A percentile compares a stretch with the other conserved stretches of the same genome.
phyloP scores from a whole-genome alignment of 176 grass and related monocot species.

The Bonia amplexicaulis region DNA sequence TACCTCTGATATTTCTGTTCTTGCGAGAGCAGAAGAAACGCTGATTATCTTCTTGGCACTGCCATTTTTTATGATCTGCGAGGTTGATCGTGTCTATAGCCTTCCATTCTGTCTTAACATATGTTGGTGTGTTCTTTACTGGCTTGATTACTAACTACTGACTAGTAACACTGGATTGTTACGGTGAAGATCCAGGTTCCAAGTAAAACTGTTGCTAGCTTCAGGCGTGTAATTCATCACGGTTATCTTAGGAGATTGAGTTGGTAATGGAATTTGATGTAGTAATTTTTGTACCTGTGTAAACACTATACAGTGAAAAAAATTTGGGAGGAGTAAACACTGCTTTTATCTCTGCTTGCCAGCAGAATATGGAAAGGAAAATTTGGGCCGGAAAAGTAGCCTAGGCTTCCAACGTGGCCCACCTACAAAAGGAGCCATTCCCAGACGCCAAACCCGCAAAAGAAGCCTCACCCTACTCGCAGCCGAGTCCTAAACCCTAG shows the following conservation, averaged over 20 bases:
- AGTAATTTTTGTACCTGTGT: too few species aligned
- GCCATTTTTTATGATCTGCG: background rate
- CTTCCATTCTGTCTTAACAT: background rate
- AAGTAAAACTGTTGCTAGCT: background rate
- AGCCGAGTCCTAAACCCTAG: conserved; percentile 15
- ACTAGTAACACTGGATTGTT: background rate
- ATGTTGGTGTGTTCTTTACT: background rate
- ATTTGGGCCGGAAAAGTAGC: background rate
- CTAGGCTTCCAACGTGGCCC: background rate
- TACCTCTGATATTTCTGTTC: background rate
- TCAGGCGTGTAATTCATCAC: background rate
- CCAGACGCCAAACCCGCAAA: background rate
- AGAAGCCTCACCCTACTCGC: background rate
- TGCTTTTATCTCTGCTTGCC: background rate
- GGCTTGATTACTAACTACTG: background rate
- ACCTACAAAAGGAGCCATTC: background rate
- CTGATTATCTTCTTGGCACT: background rate
- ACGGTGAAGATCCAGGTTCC: background rate
- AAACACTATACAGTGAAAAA: too few species aligned
- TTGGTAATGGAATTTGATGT: background rate
- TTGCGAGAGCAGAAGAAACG: background rate
- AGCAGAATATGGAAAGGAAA: background rate
- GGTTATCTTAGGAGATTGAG: background rate
- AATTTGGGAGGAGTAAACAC: too few species aligned
- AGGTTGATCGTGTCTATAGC: background rate